Conservation (phyloP, 1,139 yeast species). For the Williopsis jadinii region DNA sequence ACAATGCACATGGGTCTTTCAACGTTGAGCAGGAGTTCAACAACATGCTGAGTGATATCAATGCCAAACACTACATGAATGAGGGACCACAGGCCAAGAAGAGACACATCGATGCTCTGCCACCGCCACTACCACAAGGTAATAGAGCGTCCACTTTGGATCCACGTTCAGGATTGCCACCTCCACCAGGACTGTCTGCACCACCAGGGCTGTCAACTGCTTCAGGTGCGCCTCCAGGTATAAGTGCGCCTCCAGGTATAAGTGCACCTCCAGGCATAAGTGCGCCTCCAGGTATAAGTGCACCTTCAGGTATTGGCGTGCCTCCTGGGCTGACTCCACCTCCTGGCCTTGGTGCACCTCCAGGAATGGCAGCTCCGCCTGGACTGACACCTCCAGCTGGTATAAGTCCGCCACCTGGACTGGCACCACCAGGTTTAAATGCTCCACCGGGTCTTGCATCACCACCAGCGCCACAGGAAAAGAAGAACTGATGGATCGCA, state of each 20-base stretch:
- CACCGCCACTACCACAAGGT: constrained; percentile 6
- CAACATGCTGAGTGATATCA: constrained; percentile 43
- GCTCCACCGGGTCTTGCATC: constrained; percentile 15
- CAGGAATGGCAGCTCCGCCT: constrained; percentile 14
- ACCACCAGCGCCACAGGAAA: constrained; percentile 5
- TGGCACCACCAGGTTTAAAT: constrained; percentile 16
- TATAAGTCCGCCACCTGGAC: constrained; percentile 22
- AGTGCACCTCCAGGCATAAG: constrained; percentile 17
- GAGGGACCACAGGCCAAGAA: constrained; percentile 11
- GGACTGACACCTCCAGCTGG: constrained; percentile 1
- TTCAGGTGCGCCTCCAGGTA: constrained; percentile 21
- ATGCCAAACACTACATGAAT: constrained; percentile 23
- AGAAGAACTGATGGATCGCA: not conserved
- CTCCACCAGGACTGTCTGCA: constrained; percentile 24
- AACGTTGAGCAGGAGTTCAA: constrained; percentile 39
- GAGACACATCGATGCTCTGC: constrained; percentile 11
- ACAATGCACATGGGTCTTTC: constrained; percentile 11
- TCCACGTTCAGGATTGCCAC: constrained; percentile 21
- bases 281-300: constrained; percentile 20
- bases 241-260: constrained; percentile 22
- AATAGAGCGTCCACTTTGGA: constrained; percentile 22
- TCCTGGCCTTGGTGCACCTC: constrained; percentile 16
- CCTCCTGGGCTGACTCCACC: constrained; percentile 22
- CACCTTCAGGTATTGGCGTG: constrained; percentile 20
- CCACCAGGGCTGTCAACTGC: constrained; percentile 24